Evolutionary conservation across 2,329 filamentous ascomycete genomes (phyloP), one percentile per base, ranked within the genome.

Genomic region (Byssoonygena ceratinophila): DNA sequence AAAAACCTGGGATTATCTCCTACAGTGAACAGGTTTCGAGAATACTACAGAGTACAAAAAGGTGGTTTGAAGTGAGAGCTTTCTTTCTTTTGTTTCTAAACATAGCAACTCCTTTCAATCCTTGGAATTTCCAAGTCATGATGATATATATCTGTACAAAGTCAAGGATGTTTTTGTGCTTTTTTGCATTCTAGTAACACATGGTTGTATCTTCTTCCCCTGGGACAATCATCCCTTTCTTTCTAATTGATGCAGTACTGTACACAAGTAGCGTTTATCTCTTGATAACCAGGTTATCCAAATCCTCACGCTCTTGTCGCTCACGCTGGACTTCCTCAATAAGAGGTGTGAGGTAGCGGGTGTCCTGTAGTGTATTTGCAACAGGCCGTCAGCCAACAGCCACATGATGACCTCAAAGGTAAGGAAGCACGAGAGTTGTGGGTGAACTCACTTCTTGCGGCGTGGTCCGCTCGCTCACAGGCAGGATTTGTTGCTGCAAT

Each of bases 261-360:
- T n/a, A n/a, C n/a, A n/a, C n/a, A 34, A 25, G 36, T 25, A 41
- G 23, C n/a, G 11, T 20, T 49, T 57, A 59, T 52, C 55, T 32
- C 65, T 70, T 76, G 61, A 85, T 71, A 56, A 79, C 71, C 74
- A 87, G 76, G 59, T 77, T 74, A 68, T 87, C 84, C 61, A 87
- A 71, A 64, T 87, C 83, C 59, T 76, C 74, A 59, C 82, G 78
- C 72, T 87, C 84, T 64, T 76, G 77, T 60, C 73, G 68, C 73
- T 85, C 83, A 52, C 76, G 73, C 71, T 85, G 81, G 63, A 87
- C 79, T 68, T 84, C 80, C 60, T 75, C 72, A 68, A 87, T 85
- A 67, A 85, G 78, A 34, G 78, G 78, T 61, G 75, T 75, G 47
- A 87, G 75, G 68, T 87, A 87, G 62, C 75, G 74, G 55, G 73